Conservation (phyloP, 192 early-diverging fungal genomes). For the Backusella tarrabulga region DNA sequence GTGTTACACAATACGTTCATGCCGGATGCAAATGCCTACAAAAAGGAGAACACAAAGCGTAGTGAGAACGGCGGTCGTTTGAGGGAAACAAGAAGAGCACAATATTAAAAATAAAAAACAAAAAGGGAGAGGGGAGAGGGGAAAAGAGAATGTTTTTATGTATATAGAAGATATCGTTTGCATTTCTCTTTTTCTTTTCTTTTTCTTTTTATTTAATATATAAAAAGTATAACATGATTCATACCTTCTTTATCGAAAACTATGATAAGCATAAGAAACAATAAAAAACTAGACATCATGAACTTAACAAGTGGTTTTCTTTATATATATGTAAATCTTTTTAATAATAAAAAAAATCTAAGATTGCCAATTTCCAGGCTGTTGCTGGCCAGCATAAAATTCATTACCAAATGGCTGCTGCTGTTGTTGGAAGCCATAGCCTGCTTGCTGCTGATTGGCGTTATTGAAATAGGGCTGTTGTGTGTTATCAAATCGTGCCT, state of each 20-base stretch:
- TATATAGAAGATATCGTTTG: too few relatives aligned
- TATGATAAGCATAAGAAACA: too few relatives aligned
- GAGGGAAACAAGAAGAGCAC: not conserved
- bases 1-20: constrained; percentile 47
- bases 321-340: not conserved
- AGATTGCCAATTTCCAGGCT: constrained; percentile 5
- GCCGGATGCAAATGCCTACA: constrained; percentile 53
- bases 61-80: not conserved
- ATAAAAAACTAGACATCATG: too few relatives aligned
- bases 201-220: too few relatives aligned
- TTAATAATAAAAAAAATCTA: not conserved
- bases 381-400: not conserved
- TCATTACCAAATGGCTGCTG: not conserved
- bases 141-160: too few relatives aligned
- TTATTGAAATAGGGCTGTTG: not conserved
- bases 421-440: not conserved
- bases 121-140: not conserved
- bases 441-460: not conserved
- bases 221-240: too few relatives aligned
- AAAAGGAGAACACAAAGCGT: constrained; percentile 36
- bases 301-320: not conserved
- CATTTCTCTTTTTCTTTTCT: too few relatives aligned
- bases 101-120: not conserved
- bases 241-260: too few relatives aligned
- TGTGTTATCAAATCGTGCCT: constrained; percentile 1